Evolutionary conservation across 1,139 yeast genomes (phyloP).

Genomic region (Debaryomyces sp.): DNA sequence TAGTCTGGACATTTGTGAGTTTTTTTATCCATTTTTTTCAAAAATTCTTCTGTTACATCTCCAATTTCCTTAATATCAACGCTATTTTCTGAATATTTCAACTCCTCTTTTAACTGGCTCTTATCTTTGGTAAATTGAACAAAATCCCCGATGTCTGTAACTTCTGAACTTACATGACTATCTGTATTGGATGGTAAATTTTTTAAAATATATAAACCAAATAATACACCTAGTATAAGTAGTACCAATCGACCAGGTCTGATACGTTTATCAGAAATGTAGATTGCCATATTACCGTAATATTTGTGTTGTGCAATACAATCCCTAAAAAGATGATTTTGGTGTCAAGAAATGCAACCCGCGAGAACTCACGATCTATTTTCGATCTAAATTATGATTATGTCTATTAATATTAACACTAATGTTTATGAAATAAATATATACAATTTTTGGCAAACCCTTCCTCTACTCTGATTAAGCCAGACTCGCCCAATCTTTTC

Average conservation of each 20-base stretch:
- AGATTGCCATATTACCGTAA: slow-evolving; percentile 7
- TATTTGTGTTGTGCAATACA: neutral
- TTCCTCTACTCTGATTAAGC: slow-evolving; percentile 31
- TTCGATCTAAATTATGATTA: neutral
- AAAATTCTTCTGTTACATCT: slow-evolving; percentile 17
- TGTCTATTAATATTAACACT: neutral
- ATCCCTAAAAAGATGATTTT: neutral
- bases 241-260: slow-evolving; percentile 11
- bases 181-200: slow-evolving; percentile 3
- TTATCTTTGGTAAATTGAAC: slow-evolving; percentile 6
- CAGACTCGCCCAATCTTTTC: slow-evolving; percentile 31
- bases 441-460: slow-evolving; percentile 22
- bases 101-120: neutral
- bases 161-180: slow-evolving; percentile 5
- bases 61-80: slow-evolving; percentile 2
- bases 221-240: slow-evolving; percentile 10
- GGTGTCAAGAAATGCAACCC: slow-evolving; percentile 2
- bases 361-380: neutral
- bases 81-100: neutral
- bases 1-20: slow-evolving; percentile 42
- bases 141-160: slow-evolving; percentile 8
- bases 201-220: slow-evolving; percentile 8
- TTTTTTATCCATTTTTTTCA: slow-evolving; percentile 22
- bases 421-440: slow-evolving; percentile 18
- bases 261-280: slow-evolving; percentile 10